These are phyloP conservation scores for Ustilago sp. DNA, from an alignment of 1,284 basidiomycete genomes.

Conservation along the genomic window DNA sequence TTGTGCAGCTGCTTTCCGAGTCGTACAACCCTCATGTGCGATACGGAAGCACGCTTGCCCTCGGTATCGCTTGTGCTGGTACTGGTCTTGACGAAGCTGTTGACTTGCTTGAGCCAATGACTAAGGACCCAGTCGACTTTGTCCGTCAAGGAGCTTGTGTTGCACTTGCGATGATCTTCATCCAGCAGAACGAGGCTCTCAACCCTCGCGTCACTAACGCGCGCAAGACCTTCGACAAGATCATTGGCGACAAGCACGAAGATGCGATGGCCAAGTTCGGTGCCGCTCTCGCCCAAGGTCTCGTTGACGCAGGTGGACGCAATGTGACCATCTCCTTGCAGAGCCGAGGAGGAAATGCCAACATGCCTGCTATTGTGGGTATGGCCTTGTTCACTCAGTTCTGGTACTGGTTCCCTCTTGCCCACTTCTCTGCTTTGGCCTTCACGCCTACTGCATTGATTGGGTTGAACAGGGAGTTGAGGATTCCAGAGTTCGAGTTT, in stretches of 20 bases:
- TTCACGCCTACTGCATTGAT: conserved; percentile 68
- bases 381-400: conserved; percentile 69
- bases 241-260: conserved; percentile 68
- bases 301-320: conserved; percentile 68
- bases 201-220: conserved; percentile 65
- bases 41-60: conserved; percentile 68
- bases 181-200: conserved; percentile 68
- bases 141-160: conserved; percentile 69
- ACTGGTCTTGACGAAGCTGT: conserved; percentile 68
- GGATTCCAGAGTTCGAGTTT: conserved; percentile 66
- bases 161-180: conserved; percentile 66
- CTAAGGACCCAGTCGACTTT: conserved; percentile 69
- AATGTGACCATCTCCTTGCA: conserved; percentile 68
- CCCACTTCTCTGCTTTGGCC: conserved; percentile 67
- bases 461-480: conserved; percentile 63
- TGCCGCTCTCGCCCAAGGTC: conserved; percentile 66
- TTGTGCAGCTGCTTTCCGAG: conserved; percentile 69
- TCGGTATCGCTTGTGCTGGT: conserved; percentile 68
- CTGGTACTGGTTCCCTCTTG: conserved; percentile 70
- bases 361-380: conserved; percentile 69
- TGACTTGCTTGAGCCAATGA: conserved; percentile 68
- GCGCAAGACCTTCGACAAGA: conserved; percentile 66
- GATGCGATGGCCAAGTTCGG: conserved; percentile 70
- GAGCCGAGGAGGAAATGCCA: conserved; percentile 64
- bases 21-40: conserved; percentile 70